Conservation (phyloP, 75 land plant genomes). For the Pinus taeda region DNA sequence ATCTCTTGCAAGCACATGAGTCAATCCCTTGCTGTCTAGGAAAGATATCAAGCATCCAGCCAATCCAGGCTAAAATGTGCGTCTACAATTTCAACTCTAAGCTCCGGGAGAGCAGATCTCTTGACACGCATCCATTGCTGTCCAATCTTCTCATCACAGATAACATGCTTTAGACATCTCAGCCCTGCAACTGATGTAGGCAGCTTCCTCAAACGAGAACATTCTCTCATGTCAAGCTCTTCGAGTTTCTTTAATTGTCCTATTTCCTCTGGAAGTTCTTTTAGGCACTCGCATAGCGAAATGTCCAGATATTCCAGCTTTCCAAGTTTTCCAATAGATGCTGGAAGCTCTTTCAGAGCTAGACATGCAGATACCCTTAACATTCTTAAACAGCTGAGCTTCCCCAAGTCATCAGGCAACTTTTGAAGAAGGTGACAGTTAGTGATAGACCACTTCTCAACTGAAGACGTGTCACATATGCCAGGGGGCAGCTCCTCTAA, state of each 20-base stretch:
- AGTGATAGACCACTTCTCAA: constrained; percentile 35
- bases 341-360: constrained; percentile 36
- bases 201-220: constrained; percentile 26
- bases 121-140: neutral
- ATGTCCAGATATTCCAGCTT: constrained; percentile 47
- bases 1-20: no score
- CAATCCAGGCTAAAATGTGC: constrained; percentile 44
- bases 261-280: constrained; percentile 41
- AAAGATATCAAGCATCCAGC: constrained; percentile 33
- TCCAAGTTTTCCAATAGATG: constrained; percentile 27
- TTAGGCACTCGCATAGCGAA: constrained; percentile 41
- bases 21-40: no score
- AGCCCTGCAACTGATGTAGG: constrained; percentile 17
- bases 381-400: constrained; percentile 25
- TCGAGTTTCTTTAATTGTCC: constrained; percentile 29
- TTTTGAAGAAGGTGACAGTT: constrained; percentile 44
- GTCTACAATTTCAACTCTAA: constrained; percentile 39
- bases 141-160: constrained; percentile 9
- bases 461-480: constrained; percentile 19
- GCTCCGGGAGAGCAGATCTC: constrained; percentile 27
- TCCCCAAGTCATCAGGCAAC: constrained; percentile 41
- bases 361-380: constrained; percentile 53
- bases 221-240: constrained; percentile 69
- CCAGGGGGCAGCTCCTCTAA: constrained; percentile 36
- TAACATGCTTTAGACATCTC: neutral